Evolutionary conservation across 208 protist species (phyloP).

Genomic region (Angomonas ambiguus): DNA sequence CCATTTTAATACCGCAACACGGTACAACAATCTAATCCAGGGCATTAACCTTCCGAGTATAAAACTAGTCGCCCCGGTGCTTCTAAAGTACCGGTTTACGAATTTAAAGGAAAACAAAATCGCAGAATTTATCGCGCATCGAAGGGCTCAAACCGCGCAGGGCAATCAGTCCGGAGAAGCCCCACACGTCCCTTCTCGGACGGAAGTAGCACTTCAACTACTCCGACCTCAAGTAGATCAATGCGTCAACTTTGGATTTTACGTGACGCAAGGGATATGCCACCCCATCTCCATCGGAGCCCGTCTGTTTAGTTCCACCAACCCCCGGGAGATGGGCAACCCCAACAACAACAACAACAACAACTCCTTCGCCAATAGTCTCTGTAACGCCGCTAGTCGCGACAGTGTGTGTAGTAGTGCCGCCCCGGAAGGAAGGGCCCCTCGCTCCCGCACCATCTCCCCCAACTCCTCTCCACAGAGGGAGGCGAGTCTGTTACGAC

Average conservation of each 20-base stretch:
- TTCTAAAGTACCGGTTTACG: conserved; percentile 39
- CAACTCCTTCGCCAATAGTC: background rate
- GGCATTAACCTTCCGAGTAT: conserved; percentile 34
- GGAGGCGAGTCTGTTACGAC: background rate
- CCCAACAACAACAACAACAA: background rate
- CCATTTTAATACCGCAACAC: background rate
- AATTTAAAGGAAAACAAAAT: conserved; percentile 26
- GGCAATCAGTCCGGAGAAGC: background rate
- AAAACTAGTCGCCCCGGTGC: conserved; percentile 23
- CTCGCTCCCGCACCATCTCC: background rate
- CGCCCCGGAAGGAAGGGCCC: too few species aligned
- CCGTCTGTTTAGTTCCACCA: background rate
- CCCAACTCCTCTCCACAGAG: background rate
- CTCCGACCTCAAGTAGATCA: conserved; percentile 39
- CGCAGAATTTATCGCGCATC: conserved; percentile 18
- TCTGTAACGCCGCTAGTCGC: background rate
- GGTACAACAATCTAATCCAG: background rate
- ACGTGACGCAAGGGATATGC: conserved; percentile 29
- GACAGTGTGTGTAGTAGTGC: too few species aligned
- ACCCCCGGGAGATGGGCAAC: background rate
- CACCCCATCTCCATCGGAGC: conserved; percentile 18
- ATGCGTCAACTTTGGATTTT: conserved; percentile 28
- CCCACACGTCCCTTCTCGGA: conserved; percentile 13
- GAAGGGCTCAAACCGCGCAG: background rate
- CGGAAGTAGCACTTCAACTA: conserved; percentile 30